Conservation (phyloP, 2,329 filamentous ascomycete species). For the Hirsutella thompsonii region DNA sequence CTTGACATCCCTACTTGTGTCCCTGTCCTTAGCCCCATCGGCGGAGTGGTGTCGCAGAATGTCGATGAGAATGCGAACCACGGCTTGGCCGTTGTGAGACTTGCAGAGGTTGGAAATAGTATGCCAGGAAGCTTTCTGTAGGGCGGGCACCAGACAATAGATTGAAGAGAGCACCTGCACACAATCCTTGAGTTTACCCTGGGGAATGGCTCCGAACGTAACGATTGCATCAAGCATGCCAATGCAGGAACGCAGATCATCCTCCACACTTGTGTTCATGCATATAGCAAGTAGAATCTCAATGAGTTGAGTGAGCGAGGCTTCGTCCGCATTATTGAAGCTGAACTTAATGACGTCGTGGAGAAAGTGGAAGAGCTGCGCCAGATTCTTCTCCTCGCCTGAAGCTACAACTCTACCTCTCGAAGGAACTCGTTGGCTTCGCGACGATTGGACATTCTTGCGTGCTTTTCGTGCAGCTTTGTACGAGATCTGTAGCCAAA, state of each 20-base stretch:
- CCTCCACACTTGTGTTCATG: slow-evolving; percentile 48
- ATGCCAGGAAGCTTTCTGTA: slow-evolving; percentile 55
- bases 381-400: slow-evolving; percentile 48
- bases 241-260: slow-evolving; percentile 56
- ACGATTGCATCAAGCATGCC: slow-evolving; percentile 57
- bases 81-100: slow-evolving; percentile 61
- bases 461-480: slow-evolving; percentile 37
- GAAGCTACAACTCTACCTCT: slow-evolving; percentile 23
- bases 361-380: slow-evolving; percentile 51
- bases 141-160: slow-evolving; percentile 47
- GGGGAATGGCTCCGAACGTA: slow-evolving; percentile 58
- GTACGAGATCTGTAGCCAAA: slow-evolving; percentile 46
- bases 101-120: slow-evolving; percentile 57
- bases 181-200: slow-evolving; percentile 47
- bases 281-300: slow-evolving; percentile 53
- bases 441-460: slow-evolving; percentile 26
- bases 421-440: slow-evolving; percentile 21
- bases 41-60: slow-evolving; percentile 38
- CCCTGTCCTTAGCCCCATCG: slow-evolving; percentile 34
- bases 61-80: slow-evolving; percentile 52
- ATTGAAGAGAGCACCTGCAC: slow-evolving; percentile 62
- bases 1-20: slow-evolving; percentile 42
- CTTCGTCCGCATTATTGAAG: slow-evolving; percentile 53
- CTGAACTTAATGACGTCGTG: slow-evolving; percentile 64
- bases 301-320: slow-evolving; percentile 48